A percentile compares a stretch with the other conserved stretches of the same genome.
These are phyloP conservation scores for Populus tremula DNA, from an alignment of 345 rosid genomes.

Conservation along the genomic window DNA sequence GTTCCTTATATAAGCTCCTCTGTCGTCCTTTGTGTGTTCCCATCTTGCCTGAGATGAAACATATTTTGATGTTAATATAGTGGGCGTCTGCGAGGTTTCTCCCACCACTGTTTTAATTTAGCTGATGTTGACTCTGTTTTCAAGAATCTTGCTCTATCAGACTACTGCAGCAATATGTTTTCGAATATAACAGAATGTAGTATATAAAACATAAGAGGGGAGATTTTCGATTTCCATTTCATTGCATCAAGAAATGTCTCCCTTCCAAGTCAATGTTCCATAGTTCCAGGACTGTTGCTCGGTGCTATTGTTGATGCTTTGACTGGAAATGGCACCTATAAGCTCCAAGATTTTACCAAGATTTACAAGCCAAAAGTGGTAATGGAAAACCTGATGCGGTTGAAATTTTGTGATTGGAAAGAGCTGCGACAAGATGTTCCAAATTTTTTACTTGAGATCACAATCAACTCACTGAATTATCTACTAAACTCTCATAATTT, in stretches of 20 bases:
- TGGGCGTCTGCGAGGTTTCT: background rate
- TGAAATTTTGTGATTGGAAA: background rate
- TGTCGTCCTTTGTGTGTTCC: background rate
- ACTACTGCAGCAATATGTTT: background rate
- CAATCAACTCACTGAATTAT: background rate
- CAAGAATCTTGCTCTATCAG: background rate
- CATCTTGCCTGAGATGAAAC: background rate
- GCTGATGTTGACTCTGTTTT: background rate
- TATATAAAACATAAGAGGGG: background rate
- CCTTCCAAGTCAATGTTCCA: background rate
- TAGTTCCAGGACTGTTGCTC: background rate
- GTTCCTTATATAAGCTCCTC: background rate
- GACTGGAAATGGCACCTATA: background rate
- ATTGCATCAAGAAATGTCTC: background rate
- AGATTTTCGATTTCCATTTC: background rate
- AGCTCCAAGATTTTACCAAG: background rate
- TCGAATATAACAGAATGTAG: background rate
- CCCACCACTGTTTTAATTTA: background rate
- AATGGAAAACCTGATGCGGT: background rate
- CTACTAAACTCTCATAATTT: background rate
- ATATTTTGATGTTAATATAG: background rate
- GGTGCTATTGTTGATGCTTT: background rate
- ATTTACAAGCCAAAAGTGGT: background rate
- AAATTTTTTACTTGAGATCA: background rate
- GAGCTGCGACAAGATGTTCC: background rate